Evolutionary conservation across 169 alveolate genomes (phyloP).

Genomic region (Eimeria acervulina): DNA sequence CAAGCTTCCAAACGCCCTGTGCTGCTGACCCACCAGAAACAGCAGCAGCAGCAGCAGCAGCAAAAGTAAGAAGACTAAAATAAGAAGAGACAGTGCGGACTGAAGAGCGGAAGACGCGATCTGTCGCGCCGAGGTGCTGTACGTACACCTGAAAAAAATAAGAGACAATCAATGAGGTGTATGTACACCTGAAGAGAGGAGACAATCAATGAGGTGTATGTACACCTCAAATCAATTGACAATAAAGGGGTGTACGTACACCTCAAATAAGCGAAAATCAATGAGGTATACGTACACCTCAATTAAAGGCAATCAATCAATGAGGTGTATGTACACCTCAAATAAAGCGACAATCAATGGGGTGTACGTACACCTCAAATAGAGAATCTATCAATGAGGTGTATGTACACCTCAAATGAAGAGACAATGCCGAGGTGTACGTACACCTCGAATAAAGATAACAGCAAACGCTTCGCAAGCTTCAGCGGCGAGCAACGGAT

Average conservation of each 20-base stretch:
- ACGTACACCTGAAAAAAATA: not conserved
- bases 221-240: not conserved
- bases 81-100: not conserved
- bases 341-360: not conserved
- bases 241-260: not conserved
- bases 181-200: not conserved
- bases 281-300: not conserved
- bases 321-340: not conserved
- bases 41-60: conserved; percentile 18
- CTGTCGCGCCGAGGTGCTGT: not conserved
- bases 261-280: not conserved
- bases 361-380: not conserved
- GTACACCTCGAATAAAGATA: not conserved
- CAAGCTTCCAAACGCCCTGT: too few species aligned
- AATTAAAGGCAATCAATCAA: not conserved
- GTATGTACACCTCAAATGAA: not conserved
- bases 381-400: not conserved
- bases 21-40: conserved; percentile 16
- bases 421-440: not conserved
- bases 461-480: not conserved
- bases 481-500: not conserved
- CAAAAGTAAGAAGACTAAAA: not conserved
- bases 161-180: not conserved
- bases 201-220: not conserved
- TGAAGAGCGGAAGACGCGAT: not conserved